These are phyloP conservation scores for Alternaria hordeiaustralica DNA, from an alignment of 2,329 filamentous ascomycete genomes.

Conservation along the genomic window DNA sequence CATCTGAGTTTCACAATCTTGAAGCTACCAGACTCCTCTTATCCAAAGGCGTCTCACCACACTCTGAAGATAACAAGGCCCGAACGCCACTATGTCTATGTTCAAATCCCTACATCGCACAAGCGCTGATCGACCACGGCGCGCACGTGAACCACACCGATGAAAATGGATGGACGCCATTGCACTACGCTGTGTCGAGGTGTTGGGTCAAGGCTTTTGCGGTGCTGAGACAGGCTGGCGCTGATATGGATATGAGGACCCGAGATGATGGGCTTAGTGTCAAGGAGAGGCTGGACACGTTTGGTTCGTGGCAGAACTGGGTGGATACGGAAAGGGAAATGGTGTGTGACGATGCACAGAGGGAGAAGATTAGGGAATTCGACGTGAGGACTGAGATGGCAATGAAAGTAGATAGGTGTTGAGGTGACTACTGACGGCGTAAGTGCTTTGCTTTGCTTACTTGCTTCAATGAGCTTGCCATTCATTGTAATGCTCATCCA, in stretches of 20 bases:
- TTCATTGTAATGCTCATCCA: no score
- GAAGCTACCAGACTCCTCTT: background rate
- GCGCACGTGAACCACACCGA: background rate
- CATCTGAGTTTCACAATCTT: background rate
- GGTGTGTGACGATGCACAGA: background rate
- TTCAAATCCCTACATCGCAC: background rate
- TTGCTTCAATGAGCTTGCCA: no score
- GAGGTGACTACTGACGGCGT: background rate
- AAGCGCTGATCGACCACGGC: background rate
- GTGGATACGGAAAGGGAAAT: background rate
- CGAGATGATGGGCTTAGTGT: background rate
- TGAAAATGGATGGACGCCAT: background rate
- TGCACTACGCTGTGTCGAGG: slow-evolving; percentile 2
- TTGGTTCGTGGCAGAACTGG: background rate
- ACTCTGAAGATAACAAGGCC: background rate
- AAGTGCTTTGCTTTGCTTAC: background rate
- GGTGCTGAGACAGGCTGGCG: background rate
- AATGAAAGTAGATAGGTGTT: background rate
- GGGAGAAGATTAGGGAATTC: background rate
- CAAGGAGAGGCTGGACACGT: background rate
- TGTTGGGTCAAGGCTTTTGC: background rate
- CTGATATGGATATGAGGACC: background rate
- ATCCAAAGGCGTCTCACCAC: background rate
- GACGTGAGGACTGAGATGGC: background rate
- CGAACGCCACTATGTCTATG: background rate